Conservation (phyloP, 1,139 yeast genomes). For the Trichomonascaceae sp. region DNA sequence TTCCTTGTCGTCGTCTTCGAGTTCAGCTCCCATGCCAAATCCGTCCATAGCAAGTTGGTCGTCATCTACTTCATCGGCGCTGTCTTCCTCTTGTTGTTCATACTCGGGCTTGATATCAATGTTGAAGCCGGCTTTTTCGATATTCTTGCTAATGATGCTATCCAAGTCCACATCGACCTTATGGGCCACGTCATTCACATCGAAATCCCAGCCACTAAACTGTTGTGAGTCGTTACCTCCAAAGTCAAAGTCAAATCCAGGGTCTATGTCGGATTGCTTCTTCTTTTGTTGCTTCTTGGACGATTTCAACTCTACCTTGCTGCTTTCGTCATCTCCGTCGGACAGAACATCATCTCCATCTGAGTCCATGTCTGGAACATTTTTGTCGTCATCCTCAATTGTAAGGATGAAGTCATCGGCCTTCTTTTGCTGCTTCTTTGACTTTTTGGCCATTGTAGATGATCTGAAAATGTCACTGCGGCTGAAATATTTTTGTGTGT, state of each 20-base stretch:
- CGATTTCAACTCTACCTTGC: constrained; percentile 8
- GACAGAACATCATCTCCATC: constrained; percentile 40
- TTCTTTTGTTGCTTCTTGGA: constrained; percentile 22
- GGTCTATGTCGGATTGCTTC: constrained; percentile 34
- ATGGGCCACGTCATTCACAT: constrained; percentile 29
- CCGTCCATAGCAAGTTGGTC: constrained; percentile 29
- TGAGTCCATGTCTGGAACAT: constrained; percentile 43
- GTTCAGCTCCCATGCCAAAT: constrained; percentile 32
- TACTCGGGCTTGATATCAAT: constrained; percentile 24
- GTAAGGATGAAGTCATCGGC: constrained; percentile 45
- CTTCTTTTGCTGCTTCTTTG: not conserved
- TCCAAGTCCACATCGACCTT: constrained; percentile 70
- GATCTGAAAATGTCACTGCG: no score
- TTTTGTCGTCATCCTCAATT: constrained; percentile 60
- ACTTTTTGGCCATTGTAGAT: constrained; percentile 3
- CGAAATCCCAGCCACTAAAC: constrained; percentile 79
- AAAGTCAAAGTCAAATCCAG: constrained; percentile 63
- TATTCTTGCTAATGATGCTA: constrained; percentile 45
- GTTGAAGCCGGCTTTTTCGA: constrained; percentile 35
- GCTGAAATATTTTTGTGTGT: no score
- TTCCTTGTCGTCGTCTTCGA: constrained; percentile 28
- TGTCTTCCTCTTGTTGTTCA: constrained; percentile 27
- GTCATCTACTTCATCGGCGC: constrained; percentile 21
- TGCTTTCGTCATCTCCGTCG: constrained; percentile 20
- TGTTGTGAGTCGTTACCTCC: constrained; percentile 40